Conservation (phyloP, 805 yeast species). For the Suhomyces sp. region DNA sequence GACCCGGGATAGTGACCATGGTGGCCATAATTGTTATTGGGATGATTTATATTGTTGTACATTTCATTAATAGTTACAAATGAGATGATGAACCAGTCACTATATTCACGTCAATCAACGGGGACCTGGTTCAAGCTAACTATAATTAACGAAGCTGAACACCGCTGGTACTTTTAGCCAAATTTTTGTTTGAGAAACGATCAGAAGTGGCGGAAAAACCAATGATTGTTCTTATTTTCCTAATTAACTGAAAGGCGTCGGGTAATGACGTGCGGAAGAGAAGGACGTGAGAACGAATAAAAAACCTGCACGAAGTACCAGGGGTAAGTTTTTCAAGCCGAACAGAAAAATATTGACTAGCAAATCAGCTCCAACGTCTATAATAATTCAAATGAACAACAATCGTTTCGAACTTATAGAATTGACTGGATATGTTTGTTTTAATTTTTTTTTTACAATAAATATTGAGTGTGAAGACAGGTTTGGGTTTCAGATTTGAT, state of each 20-base stretch:
- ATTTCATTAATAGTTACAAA: background rate
- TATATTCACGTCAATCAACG: background rate
- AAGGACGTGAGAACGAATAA: background rate
- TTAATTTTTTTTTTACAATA: background rate
- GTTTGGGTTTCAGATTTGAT: background rate
- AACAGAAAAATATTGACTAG: background rate
- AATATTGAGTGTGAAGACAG: background rate
- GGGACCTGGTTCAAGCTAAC: background rate
- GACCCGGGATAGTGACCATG: slow-evolving; percentile 2
- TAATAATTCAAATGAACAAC: background rate
- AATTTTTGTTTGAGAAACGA: background rate
- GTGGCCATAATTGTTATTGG: slow-evolving; percentile 1
- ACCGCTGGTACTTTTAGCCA: background rate
- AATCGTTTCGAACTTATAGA: background rate
- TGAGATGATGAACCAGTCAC: background rate
- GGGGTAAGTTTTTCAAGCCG: background rate
- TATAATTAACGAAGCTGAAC: background rate
- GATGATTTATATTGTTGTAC: slow-evolving; percentile 1
- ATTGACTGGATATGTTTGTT: background rate
- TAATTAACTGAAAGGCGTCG: background rate
- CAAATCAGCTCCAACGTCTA: background rate
- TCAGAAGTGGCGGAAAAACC: background rate
- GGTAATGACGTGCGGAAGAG: background rate
- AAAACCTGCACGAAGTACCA: background rate
- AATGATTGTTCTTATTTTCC: background rate